Base-by-base conservation (phyloP, 2,329 filamentous ascomycete species). In the Fusarium circinatum region DNA sequence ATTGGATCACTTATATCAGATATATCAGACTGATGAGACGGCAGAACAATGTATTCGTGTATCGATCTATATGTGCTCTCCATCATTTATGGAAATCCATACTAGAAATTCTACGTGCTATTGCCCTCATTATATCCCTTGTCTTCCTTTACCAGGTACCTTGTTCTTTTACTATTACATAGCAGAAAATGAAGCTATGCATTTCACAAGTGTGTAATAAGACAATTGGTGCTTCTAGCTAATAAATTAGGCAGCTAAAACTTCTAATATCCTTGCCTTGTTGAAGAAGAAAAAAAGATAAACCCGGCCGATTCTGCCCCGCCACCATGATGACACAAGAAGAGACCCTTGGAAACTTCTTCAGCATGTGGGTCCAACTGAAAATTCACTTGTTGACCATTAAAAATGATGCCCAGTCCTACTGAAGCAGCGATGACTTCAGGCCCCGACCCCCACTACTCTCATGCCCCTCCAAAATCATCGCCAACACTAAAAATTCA, bases 351-450 rank as follows among this genome's bases (percentile, higher is more conserved):
- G 49, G 72, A 74, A 74, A 73, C 68, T 74, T 75, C 71, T 73
- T 66, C 60, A 49, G 67, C 45, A 49, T 70, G 78, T 79, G 78
- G 77, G 74, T 65, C 77, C 57, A 48, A 56, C 68, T 69, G 70
- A 65, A 73, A 71, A 78, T 76, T 77, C 73, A 78, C 71, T 41
- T 66, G 44, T 45, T 56, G 62, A 39, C 65, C 72, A 51, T 68
- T 74, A 57, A 41, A 56, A 77, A 70, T 67, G 74, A 68, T 61
- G 58, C 68, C 39, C 58, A 66, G 65, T 49, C 71, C 51, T 74
- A 63, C 77, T 78, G 73, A 73, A 76, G 62, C 66, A 77, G 66
- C 68, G 77, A 78, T 78, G 70, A 78, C 77, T 78, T 78, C 77
- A 78, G 75, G 77, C 75, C 62, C 47, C 56, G 44, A 66, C 63